Evolutionary conservation across 1,284 basidiomycete genomes (phyloP).

Genomic region (Porogramme epimiltina): DNA sequence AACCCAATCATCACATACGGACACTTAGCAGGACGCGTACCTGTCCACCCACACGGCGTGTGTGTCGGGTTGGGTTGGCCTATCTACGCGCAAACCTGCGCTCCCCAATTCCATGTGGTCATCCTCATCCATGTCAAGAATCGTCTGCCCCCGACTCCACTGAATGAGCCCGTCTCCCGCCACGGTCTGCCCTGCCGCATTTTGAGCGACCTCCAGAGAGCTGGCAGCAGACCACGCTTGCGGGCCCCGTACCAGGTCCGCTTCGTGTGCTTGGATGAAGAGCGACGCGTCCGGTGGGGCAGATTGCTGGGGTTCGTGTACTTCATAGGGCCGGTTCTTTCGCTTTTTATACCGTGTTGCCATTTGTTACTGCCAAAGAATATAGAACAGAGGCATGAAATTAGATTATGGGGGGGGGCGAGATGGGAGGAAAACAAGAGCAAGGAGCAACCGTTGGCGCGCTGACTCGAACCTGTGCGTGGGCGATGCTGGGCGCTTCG

Average conservation of each 20-base stretch:
- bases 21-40: constrained; percentile 43
- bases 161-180: constrained; percentile 47
- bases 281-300: constrained; percentile 32
- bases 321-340: constrained; percentile 2
- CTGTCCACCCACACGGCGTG: constrained; percentile 58
- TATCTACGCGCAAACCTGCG: background rate
- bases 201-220: constrained; percentile 45
- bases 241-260: constrained; percentile 57
- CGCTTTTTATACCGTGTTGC: background rate
- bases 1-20: background rate
- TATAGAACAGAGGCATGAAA: too few species aligned
- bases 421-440: too few species aligned
- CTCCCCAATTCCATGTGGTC: constrained; percentile 14
- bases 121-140: constrained; percentile 12
- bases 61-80: constrained; percentile 4
- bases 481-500: too few species aligned
- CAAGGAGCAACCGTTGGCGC: too few species aligned
- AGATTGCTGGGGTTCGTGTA: background rate
- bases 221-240: constrained; percentile 42
- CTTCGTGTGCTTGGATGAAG: constrained; percentile 68
- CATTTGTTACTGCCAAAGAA: background rate
- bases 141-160: constrained; percentile 30
- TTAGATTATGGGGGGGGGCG: too few species aligned
- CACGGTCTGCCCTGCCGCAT: constrained; percentile 13
- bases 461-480: too few species aligned